Evolutionary conservation across 164 flowering plant genomes (phyloP), one percentile per base, ranked within the genome.

Genomic region (Paratinospora sagittata): DNA sequence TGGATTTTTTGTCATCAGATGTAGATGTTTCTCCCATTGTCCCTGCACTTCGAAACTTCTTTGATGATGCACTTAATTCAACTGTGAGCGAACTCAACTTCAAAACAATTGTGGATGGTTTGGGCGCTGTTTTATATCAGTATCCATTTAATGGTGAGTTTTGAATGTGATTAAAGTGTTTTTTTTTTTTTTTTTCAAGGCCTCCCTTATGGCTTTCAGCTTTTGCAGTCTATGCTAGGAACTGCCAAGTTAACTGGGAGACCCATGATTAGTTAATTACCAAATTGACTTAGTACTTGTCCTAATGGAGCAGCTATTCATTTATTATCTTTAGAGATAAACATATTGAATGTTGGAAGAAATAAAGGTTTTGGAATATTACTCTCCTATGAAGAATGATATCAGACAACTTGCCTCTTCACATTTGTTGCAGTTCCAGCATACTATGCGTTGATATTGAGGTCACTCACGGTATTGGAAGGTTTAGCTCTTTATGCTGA

Each of bases 401-500:
- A 70, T 70, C 63, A 57, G 27, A 23, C 66, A 11, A 69, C 68
- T 74, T 79, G 62, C 43, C 57, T 78, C 57, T 72, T 74, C 57
- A 66, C 23, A 72, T 66, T 75, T 65, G 27, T 76, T 86, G 88
- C 96, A 93, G 98, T 95, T 30, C 98, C 98, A 52, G 90, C 97
- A 61, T 95, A 95, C 76, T 95, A 92, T 77, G 98, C 97, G 26
- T 82, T 95, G 84, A 92, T 95, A 82, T 80, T 95, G 86, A 89
- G 98, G 78, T 95, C 98, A 1, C 97, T 95, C 52, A 95, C 98
- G 8, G 97, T 95, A 65, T 81, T 95, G 67, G 98, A 95, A 88
- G 98, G 98, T 34, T 81, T 95, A 79, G 98, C 98, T 5, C 90
- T 95, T 58, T 86, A 88, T 84, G 98, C 97, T 69, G 98, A 95